Base-by-base conservation (phyloP, 2,329 filamentous ascomycete genomes). In the Emergomyces orientalis region DNA sequence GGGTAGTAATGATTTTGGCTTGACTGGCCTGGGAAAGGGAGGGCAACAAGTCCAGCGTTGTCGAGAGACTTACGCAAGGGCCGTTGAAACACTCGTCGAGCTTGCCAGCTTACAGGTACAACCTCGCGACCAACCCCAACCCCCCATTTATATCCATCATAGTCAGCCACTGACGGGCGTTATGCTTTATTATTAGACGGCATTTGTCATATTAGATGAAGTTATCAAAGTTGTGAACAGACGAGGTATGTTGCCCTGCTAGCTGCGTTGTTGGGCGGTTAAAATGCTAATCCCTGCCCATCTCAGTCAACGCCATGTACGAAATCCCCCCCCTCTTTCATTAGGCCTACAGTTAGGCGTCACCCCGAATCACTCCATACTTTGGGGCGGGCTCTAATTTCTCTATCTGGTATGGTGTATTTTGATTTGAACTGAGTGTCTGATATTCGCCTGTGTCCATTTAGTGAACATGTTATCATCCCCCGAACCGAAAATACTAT, bases 191-290 rank as follows among this genome's bases (percentile, higher is more conserved):
- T 52, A 64, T 14, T 70, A 88, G 85, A 99, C 94, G 67, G 94
- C 94, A 6, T 99, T 99, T 75, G 91, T 99, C 57, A 97, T 97
- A 67, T 78, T 99, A 65, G 94, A 99, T 74, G 94, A 99, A 77
- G 94, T 99, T 63, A 99, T 99, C 80, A 99, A 99, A 80, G 91
- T 97, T 32, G 94, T 99, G 62, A 99, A 99, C 76, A 86, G 94
- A 72, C 88, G 94, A 90, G 88, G 88, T 89, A 77, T 74, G 81
- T 73, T 57, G 3, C 34, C 19, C 41, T 57, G n/a, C n/a, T n/a
- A 13, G 25, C 49, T 32, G 27, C n/a, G 52, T 49, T 34, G 17
- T 59, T 30, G 37, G 14, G n/a, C 27, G 34, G 25, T 43, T 52
- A 57, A 51, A 22, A 55, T 45, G 47, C 54, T 43, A 47, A 63